phyloP scores from a whole-genome alignment of 2,329 filamentous ascomycete genomes.

The Neofusicoccum laricinum region DNA sequence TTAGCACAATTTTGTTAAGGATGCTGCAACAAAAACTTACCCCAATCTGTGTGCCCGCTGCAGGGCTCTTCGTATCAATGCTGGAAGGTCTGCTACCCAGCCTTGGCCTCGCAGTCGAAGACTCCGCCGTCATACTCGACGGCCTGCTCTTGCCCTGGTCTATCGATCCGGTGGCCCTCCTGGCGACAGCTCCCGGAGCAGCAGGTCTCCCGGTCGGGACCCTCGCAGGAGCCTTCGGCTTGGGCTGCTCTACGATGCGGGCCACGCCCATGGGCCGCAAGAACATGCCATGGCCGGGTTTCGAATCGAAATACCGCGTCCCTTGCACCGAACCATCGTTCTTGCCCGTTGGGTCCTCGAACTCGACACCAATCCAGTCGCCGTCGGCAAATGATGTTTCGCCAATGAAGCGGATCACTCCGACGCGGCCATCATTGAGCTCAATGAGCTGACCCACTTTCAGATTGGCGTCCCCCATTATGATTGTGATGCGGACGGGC shows the following conservation, averaged over 20 bases:
- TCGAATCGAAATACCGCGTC: slow-evolving; percentile 82
- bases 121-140: slow-evolving; percentile 8
- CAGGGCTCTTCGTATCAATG: slow-evolving; percentile 26
- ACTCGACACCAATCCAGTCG: slow-evolving; percentile 86
- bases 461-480: slow-evolving; percentile 6
- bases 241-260: slow-evolving; percentile 45
- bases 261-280: slow-evolving; percentile 69
- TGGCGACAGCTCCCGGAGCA: slow-evolving; percentile 13
- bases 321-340: slow-evolving; percentile 92
- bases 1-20: background rate
- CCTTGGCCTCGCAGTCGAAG: slow-evolving; percentile 21
- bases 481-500: background rate
- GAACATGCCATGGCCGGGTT: slow-evolving; percentile 74
- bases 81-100: slow-evolving; percentile 13
- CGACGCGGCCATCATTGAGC: slow-evolving; percentile 74
- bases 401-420: slow-evolving; percentile 77
- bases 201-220: background rate
- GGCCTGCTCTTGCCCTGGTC: slow-evolving; percentile 13
- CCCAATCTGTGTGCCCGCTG: slow-evolving; percentile 4
- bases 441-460: slow-evolving; percentile 68
- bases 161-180: slow-evolving; percentile 27
- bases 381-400: slow-evolving; percentile 75
- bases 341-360: slow-evolving; percentile 79
- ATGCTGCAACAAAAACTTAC: background rate
- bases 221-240: slow-evolving; percentile 27